phyloP scores from a whole-genome alignment of 768 basidiomycete species.

The Lactifluus piperatus region DNA sequence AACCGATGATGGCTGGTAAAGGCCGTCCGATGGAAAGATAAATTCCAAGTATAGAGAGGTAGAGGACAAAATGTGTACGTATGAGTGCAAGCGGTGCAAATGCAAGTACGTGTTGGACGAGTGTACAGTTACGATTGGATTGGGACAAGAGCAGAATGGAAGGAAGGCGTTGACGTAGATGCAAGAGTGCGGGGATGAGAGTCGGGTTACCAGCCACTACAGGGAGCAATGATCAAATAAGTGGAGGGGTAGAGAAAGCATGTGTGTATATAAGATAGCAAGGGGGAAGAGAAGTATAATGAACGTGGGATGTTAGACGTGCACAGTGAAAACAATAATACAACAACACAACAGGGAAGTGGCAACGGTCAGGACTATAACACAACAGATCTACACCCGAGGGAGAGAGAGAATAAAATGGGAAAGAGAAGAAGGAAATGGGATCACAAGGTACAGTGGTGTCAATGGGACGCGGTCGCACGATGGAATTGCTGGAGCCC shows the following conservation, averaged over 20 bases:
- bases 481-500: constrained; percentile 15
- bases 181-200: background rate
- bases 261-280: background rate
- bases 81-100: background rate
- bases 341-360: background rate
- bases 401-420: background rate
- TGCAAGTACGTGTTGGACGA: background rate
- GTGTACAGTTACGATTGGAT: constrained; percentile 3
- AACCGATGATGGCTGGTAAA: constrained; percentile 6
- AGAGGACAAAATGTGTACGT: background rate
- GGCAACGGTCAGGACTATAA: background rate
- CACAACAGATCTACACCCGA: background rate
- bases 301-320: background rate
- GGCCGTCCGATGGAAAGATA: background rate
- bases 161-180: background rate
- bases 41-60: background rate
- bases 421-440: background rate
- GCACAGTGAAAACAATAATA: background rate
- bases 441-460: background rate
- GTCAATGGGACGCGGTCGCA: background rate
- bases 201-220: background rate
- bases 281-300: background rate
- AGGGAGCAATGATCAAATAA: background rate
- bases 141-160: background rate
- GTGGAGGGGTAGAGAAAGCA: background rate